Base-by-base conservation (phyloP, 345 rosid genomes). In the Odontarrhena argentea region DNA sequence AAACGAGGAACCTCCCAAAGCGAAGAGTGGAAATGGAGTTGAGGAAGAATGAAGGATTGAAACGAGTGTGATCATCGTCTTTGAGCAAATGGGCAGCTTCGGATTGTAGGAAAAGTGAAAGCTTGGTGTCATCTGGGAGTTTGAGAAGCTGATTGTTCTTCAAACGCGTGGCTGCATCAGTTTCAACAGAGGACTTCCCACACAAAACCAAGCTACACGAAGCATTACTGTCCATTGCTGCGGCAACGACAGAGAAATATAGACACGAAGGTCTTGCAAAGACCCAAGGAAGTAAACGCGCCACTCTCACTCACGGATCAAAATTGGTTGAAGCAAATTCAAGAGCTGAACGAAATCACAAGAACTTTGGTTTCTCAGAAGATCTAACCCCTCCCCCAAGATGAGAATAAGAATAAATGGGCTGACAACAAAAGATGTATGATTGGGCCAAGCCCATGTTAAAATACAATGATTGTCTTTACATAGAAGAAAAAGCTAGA, bases 1-100 rank as follows among this genome's bases (percentile, higher is more conserved):
- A 93, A 69, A 91, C 79, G 42, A 91, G 84, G 57, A 88, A 77
- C 69, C 92, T 73, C 26, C 97, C 98, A 22, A 87, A 92, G 55
- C 65, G 89, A 75, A 48, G 24, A 40, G 96, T 86, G 3, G 84
- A 74, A 61, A 92, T 84, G 3, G 81, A 77, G 48, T 78, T 80
- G 77, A 86, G 73, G 74, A 78, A 87, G 56, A 62, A 50, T n/a
- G 81, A 77, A 5, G 60, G 43, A 59, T 58, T 57, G 63, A 92
- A 92, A 18, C 22, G 22, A 18, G 22, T 18, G 55, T 18, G 22
- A 18, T 70, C 79, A 22, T 22, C 76, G 47, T 76, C 83, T 41
- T 62, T 70, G 2, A 55, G 22, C 15, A 53, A 63, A 59, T 59
- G 35, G 36, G 54, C 81, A 55, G 72, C 65, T 78, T 93, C 89